Evolutionary conservation across 1,284 basidiomycete genomes (phyloP).

Genomic region (Meripilus lineatus): DNA sequence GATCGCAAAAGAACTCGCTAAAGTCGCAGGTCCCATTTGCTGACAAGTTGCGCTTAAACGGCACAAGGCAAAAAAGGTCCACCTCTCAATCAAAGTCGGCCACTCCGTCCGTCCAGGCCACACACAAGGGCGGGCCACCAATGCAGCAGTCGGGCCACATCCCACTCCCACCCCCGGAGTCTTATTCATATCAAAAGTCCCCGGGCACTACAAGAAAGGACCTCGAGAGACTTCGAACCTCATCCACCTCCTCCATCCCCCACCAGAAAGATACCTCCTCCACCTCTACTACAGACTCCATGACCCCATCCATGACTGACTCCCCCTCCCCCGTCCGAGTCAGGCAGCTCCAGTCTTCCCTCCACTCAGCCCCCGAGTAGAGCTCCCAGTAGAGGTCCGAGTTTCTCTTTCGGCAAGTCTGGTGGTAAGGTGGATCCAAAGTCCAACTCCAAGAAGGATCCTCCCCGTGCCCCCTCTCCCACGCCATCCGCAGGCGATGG

Average conservation of each 20-base stretch:
- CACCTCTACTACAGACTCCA: conserved; percentile 32
- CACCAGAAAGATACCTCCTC: conserved; percentile 24
- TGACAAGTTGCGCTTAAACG: conserved; percentile 19
- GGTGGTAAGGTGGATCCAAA: conserved; percentile 21
- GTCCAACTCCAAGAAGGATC: conserved; percentile 14
- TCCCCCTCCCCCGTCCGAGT: conserved; percentile 52
- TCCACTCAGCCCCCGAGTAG: conserved; percentile 43
- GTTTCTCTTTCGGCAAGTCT: conserved; percentile 41
- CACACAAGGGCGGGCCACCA: conserved; percentile 9
- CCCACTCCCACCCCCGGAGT: conserved; percentile 53
- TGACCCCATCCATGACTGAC: conserved; percentile 32
- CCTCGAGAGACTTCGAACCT: conserved; percentile 30
- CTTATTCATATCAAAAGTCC: conserved; percentile 46
- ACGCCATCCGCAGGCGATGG: conserved; percentile 18
- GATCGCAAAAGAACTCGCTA: conserved; percentile 19
- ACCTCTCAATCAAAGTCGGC: conserved; percentile 9
- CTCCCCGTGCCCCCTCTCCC: conserved; percentile 21
- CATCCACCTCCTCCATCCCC: conserved; percentile 16
- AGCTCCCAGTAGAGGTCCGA: conserved; percentile 47
- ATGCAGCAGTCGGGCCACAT: conserved; percentile 20
- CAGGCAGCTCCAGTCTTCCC: conserved; percentile 56
- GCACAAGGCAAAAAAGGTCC: conserved; percentile 15
- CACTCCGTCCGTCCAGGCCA: conserved; percentile 6
- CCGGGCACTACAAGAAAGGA: conserved; percentile 48
- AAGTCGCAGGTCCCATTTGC: no score